Base-by-base conservation (phyloP, 2,329 filamentous ascomycete species). In the Hypocreales sp. region DNA sequence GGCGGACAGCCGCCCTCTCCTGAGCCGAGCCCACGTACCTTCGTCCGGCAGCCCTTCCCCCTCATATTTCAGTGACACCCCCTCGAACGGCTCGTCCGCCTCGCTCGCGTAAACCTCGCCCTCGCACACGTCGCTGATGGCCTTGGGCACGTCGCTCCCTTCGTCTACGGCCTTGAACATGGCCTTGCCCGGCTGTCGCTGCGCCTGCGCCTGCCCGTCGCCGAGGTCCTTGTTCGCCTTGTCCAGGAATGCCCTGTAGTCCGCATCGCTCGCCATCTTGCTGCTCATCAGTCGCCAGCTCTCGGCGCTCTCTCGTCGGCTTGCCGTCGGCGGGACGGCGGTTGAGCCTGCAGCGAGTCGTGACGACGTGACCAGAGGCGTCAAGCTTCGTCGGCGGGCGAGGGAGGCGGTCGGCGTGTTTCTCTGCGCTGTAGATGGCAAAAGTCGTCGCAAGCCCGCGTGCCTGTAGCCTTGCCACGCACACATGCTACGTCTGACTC, bases 151-250 rank as follows among this genome's bases (percentile, higher is more conserved):
- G 33, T 63, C 50, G 27, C 65, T 60, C 36, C 65, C 61, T 34
- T 59, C 41, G 40, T 72, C 67, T 24, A 53, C 52, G 16, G 63
- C 46, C 50, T 67, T 71, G 43, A 72, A 62, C 28, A 53, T 49
- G n/a, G 35, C 22, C 38, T 12, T 21, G 14, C 9, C 34, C 29
- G 8, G 40, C 11, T 7, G 31, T 35, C n/a, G 32, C 27, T 35
- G 35, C 15, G 20, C 28, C 13, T 10, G 26, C 8, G 30, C 30
- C 25, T 35, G 32, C 8, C 46, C 33, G 30, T 72, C 66, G 47
- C 72, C 75, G 12, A 79, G 75, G 46, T 84, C 76, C 43, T 73
- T 60, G 56, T 92, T 92, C 29, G 83, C 82, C 59, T 90, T 90
- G 48, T 90, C 67, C 31, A 94, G 63, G 48, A 94, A 93, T 33